Conservation (phyloP, 148 eudicot species). For the Camellia granthamiana region DNA sequence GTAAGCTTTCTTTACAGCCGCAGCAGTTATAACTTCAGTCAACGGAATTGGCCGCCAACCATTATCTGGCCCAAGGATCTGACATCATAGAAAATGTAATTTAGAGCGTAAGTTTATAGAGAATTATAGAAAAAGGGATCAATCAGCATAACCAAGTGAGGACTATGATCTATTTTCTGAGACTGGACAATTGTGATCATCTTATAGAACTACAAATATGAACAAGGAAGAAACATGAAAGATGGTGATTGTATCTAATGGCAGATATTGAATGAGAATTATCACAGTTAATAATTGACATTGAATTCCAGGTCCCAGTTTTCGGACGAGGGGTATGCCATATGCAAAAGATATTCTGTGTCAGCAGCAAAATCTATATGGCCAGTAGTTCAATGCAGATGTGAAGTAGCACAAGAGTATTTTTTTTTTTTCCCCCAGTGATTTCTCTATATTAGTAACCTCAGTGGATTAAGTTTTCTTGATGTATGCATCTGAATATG, state of each 20-base stretch:
- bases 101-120: neutral
- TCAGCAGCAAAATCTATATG: slow-evolving; percentile 1
- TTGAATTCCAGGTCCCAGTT: neutral
- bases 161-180: too few relatives aligned
- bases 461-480: neutral
- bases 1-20: slow-evolving; percentile 90
- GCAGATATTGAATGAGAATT: neutral
- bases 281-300: neutral
- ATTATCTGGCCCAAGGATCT: slow-evolving; percentile 95
- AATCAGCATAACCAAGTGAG: neutral
- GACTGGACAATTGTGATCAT: neutral
- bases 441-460: neutral
- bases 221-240: neutral
- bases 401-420: neutral
- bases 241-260: neutral
- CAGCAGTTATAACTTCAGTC: slow-evolving; percentile 90
- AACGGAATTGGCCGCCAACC: slow-evolving; percentile 96
- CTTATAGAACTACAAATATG: neutral
- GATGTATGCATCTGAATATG: neutral
- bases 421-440: neutral
- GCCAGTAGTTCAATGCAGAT: slow-evolving; percentile 12
- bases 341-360: neutral
- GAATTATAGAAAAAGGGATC: neutral
- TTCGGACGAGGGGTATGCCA: neutral
- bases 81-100: slow-evolving; percentile 19